Conservation (phyloP, 2,329 filamentous ascomycete species). For the Aspergillus nomiae region DNA sequence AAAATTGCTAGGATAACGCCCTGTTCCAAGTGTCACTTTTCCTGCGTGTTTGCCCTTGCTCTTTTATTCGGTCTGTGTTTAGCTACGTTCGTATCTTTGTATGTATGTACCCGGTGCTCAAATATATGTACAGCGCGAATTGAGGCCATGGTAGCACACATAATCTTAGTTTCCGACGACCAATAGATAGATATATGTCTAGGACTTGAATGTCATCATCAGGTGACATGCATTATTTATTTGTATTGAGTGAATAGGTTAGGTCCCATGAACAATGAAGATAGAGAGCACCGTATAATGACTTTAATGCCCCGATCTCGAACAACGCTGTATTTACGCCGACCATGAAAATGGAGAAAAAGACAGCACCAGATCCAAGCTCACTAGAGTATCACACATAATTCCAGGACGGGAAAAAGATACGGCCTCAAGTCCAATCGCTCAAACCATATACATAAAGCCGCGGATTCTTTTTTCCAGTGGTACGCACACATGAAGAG, state of each 20-base stretch:
- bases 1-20: background rate
- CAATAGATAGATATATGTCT: background rate
- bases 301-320: background rate
- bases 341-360: conserved; percentile 6
- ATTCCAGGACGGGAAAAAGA: conserved; percentile 1
- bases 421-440: conserved; percentile 9
- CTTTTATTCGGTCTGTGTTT: background rate
- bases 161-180: background rate
- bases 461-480: background rate
- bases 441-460: conserved; percentile 24
- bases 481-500: conserved; percentile 5
- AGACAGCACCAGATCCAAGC: background rate
- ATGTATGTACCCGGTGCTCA: background rate
- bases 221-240: background rate
- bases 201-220: background rate
- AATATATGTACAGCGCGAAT: background rate
- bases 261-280: background rate
- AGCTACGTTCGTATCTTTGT: background rate
- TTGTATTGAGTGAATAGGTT: background rate
- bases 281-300: conserved; percentile 1
- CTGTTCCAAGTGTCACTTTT: background rate
- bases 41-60: background rate
- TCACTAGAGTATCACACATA: conserved; percentile 15
- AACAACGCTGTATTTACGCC: conserved; percentile 11
- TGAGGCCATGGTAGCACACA: background rate